Base-by-base conservation (phyloP, 768 basidiomycete species). In the Melanogaster broomeanus region DNA sequence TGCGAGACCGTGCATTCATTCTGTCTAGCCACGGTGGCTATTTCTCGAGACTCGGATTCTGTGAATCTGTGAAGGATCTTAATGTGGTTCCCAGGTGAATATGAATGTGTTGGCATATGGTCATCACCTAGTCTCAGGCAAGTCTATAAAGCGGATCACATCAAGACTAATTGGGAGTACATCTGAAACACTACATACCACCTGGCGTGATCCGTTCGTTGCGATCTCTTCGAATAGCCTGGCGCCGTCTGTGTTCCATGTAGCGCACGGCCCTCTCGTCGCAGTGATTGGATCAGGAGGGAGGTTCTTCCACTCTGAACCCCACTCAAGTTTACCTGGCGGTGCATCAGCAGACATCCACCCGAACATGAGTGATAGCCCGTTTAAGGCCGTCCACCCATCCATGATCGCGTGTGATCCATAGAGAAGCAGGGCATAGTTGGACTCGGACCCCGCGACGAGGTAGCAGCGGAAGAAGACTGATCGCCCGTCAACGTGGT, bases 371-470 rank as follows among this genome's bases (percentile, higher is more conserved):
- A 55, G 50, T 28, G 31, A 43, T 10, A 60, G 42, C 11, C 45
- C 57, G 19, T 46, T 47, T 7, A 60, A 38, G 21, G 52, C 59
- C 19, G 58, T 57, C 48, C 57, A 53, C 6, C 39, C 58, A 27
- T 59, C 58, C 25, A 60, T 48, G 34, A 59, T 51, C 9, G 42
- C 33, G 24, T 60, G 58, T 4, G 58, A 45, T 2, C 58, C 58
- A 24, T 59, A 57, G 24, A 60, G 49, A 21, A 47, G 50, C 10
- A 59, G 43, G 15, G 52, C 49, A 18, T 53, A 19, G 27, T 21
- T 41, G 10, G 45, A 41, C 2, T 30, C 28, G 10, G 28, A 8
- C 18, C 48, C 57, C 12, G 47, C n/a, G 7, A 59, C 43, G 37
- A 60, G 58, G 28, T 49, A 59, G 15, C 56, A 55, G n/a, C 52